A percentile compares a stretch with the other conserved stretches of the same genome.
Evolutionary conservation across 2,329 filamentous ascomycete species (phyloP).

Genomic region (Alternaria conjuncta): DNA sequence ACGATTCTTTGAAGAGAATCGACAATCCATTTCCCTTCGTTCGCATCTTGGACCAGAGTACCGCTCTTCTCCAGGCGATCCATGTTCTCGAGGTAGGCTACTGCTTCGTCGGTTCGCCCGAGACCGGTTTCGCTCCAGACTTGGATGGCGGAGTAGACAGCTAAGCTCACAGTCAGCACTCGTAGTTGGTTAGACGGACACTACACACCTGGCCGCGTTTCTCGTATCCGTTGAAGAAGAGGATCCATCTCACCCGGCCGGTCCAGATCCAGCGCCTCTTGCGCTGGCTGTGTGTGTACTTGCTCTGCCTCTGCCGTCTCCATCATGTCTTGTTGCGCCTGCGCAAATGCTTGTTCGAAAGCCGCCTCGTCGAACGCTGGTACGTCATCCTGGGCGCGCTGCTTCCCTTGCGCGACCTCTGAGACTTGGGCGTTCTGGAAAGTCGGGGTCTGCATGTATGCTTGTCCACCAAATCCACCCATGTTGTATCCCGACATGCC

Average conservation of each 20-base stretch:
- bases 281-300: constrained; percentile 17
- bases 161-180: constrained; percentile 27
- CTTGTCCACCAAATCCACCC: constrained; percentile 31
- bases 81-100: constrained; percentile 34
- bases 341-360: constrained; percentile 62
- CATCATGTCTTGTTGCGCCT: constrained; percentile 52
- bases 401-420: constrained; percentile 41
- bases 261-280: constrained; percentile 23
- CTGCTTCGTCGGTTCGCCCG: constrained; percentile 32
- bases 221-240: constrained; percentile 39
- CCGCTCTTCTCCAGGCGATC: constrained; percentile 33
- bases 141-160: constrained; percentile 43
- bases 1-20: constrained; percentile 40
- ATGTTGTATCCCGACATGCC: constrained; percentile 38
- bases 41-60: constrained; percentile 34
- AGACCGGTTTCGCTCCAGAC: constrained; percentile 43
- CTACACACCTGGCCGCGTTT: constrained; percentile 45
- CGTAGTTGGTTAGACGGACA: constrained; percentile 13
- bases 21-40: constrained; percentile 43
- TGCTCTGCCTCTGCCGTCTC: constrained; percentile 28
- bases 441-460: constrained; percentile 32
- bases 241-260: constrained; percentile 38
- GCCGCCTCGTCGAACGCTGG: constrained; percentile 61
- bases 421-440: constrained; percentile 30
- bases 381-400: constrained; percentile 42